Percentiles rank a stretch among this genome's conserved stretches.
phyloP scores from a whole-genome alignment of 2,329 filamentous ascomycete species.

The Tolypocladium sp. region DNA sequence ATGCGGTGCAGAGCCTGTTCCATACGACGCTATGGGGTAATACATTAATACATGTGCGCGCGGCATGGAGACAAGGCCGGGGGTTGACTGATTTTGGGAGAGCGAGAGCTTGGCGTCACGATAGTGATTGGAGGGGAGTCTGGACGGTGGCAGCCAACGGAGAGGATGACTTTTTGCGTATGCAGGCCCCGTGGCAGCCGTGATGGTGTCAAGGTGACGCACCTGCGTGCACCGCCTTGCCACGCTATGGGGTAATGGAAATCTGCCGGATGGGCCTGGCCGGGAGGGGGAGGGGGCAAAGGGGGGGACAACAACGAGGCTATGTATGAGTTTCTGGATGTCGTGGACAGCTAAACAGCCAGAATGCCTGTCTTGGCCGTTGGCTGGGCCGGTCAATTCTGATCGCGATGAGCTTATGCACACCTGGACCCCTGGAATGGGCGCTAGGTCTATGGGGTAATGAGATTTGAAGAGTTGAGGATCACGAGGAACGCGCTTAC shows the following conservation, averaged over 20 bases:
- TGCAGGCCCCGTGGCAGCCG: neutral
- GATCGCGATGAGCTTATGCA: neutral
- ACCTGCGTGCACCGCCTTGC: neutral
- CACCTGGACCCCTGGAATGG: neutral
- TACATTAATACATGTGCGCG: neutral
- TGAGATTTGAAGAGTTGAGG: neutral
- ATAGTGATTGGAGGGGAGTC: neutral
- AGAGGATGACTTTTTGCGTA: neutral
- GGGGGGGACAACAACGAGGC: neutral
- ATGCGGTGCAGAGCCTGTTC: neutral
- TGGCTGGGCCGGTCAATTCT: neutral
- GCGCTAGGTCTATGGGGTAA: neutral
- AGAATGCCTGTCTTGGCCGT: neutral
- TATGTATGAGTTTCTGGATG: neutral
- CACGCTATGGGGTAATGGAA: slow-evolving; percentile 2
- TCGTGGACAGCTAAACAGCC: neutral
- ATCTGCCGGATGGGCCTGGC: neutral
- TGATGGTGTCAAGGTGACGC: neutral
- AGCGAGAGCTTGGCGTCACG: neutral
- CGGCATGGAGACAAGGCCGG: neutral
- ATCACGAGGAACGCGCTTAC: neutral
- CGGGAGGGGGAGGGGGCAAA: neutral
- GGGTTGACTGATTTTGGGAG: neutral
- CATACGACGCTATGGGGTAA: neutral
- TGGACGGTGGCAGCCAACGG: neutral